phyloP scores from a whole-genome alignment of 768 basidiomycete species.

The Lentinula raphanica region DNA sequence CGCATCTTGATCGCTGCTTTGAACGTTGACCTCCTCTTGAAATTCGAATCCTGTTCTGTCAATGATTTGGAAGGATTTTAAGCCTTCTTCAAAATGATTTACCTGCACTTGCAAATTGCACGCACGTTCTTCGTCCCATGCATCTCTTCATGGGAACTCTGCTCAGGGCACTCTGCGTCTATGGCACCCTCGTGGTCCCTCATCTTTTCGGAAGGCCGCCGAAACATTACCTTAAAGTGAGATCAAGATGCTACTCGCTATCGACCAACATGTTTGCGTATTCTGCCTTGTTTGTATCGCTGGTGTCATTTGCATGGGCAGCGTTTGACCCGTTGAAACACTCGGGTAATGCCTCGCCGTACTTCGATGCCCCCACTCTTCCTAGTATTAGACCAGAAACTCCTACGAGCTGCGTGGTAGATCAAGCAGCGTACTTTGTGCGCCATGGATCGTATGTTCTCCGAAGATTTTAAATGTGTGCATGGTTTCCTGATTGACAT shows the following conservation, averaged over 20 bases:
- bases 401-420: conserved; percentile 34
- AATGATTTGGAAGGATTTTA: too few relatives aligned
- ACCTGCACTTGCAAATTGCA: background rate
- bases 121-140: background rate
- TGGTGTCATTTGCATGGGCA: background rate
- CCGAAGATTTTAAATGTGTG: too few relatives aligned
- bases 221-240: background rate
- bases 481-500: background rate
- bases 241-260: too few relatives aligned
- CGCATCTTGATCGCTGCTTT: too few relatives aligned
- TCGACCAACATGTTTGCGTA: background rate
- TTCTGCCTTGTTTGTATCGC: background rate
- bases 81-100: too few relatives aligned
- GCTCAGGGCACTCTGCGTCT: too few relatives aligned
- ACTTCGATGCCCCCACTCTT: conserved; percentile 37
- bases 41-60: too few relatives aligned
- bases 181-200: background rate
- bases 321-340: conserved; percentile 35
- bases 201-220: background rate
- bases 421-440: conserved; percentile 39
- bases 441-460: conserved; percentile 36
- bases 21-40: too few relatives aligned
- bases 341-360: conserved; percentile 37
- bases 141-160: background rate
- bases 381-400: conserved; percentile 25